Conservation (phyloP, 2,329 filamentous ascomycete genomes). For the Neofusicoccum ribis region DNA sequence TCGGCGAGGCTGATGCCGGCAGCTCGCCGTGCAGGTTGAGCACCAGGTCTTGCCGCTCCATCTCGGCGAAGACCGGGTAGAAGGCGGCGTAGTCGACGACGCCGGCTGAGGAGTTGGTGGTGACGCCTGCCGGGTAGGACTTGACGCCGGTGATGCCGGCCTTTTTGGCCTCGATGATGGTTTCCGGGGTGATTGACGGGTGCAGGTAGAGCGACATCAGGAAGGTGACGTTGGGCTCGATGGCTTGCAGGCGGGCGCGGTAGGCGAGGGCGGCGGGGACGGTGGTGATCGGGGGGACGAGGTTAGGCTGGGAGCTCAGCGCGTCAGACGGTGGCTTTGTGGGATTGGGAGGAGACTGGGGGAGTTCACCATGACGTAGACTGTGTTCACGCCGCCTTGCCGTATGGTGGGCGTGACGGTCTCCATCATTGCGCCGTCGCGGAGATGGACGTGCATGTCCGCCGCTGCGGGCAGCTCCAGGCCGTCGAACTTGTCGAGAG, state of each 20-base stretch:
- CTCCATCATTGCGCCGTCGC: conserved; percentile 54
- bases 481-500: conserved; percentile 44
- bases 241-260: conserved; percentile 42
- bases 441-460: conserved; percentile 54
- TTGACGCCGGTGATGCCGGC: conserved; percentile 74
- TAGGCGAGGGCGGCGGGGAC: conserved; percentile 50
- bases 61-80: conserved; percentile 80
- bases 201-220: conserved; percentile 55
- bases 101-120: conserved; percentile 61
- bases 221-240: conserved; percentile 52
- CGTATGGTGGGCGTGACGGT: conserved; percentile 53
- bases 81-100: conserved; percentile 70
- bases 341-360: neutral
- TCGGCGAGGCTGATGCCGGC: conserved; percentile 50
- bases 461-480: conserved; percentile 51
- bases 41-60: conserved; percentile 81
- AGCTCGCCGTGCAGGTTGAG: conserved; percentile 92
- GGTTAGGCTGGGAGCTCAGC: conserved; percentile 43
- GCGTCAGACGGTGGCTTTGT: neutral
- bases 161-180: conserved; percentile 69
- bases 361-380: conserved; percentile 51
- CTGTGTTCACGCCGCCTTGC: conserved; percentile 53
- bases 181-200: conserved; percentile 49
- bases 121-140: conserved; percentile 59
- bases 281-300: conserved; percentile 52